phyloP scores from a whole-genome alignment of 2,329 filamentous ascomycete species.

The Ophiostoma perfectum region DNA sequence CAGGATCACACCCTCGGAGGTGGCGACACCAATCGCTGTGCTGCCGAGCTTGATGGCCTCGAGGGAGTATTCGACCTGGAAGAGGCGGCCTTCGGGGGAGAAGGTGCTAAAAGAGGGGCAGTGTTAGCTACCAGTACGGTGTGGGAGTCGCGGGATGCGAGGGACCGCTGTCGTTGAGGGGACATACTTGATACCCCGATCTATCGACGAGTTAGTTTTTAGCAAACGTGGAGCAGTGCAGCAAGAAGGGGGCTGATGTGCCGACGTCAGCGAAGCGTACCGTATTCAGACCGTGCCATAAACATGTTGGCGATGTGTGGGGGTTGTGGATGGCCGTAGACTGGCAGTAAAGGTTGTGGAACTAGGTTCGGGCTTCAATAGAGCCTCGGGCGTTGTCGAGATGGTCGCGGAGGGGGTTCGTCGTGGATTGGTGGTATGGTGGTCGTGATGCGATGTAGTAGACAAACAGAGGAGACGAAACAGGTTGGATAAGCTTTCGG shows the following conservation, averaged over 20 bases:
- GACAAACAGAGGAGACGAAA: neutral
- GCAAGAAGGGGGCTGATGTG: slow-evolving; percentile 15
- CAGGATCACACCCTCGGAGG: slow-evolving; percentile 88
- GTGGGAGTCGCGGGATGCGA: neutral
- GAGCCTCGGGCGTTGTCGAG: slow-evolving; percentile 2
- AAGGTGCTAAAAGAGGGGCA: slow-evolving; percentile 66
- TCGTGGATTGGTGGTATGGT: slow-evolving; percentile 1
- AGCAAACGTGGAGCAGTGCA: slow-evolving; percentile 20
- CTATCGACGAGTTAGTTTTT: slow-evolving; percentile 41
- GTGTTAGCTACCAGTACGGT: neutral
- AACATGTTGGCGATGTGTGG: slow-evolving; percentile 69
- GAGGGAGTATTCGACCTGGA: slow-evolving; percentile 99
- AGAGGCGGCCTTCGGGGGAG: slow-evolving; percentile 97
- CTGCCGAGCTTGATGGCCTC: slow-evolving; percentile 99
- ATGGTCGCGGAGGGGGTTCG: neutral
- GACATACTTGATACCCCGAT: slow-evolving; percentile 90
- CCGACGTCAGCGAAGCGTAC: slow-evolving; percentile 45
- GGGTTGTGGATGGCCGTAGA: slow-evolving; percentile 18
- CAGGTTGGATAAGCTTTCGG: slow-evolving; percentile 18
- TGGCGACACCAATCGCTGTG: slow-evolving; percentile 96
- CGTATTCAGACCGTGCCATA: slow-evolving; percentile 99
- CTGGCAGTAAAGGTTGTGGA: slow-evolving; percentile 5
- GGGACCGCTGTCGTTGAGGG: neutral
- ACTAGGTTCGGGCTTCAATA: neutral
- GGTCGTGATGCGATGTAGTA: slow-evolving; percentile 21